These are phyloP conservation scores for Toxoplasma gondii DNA, from an alignment of 169 alveolate genomes.

Conservation along the genomic window DNA sequence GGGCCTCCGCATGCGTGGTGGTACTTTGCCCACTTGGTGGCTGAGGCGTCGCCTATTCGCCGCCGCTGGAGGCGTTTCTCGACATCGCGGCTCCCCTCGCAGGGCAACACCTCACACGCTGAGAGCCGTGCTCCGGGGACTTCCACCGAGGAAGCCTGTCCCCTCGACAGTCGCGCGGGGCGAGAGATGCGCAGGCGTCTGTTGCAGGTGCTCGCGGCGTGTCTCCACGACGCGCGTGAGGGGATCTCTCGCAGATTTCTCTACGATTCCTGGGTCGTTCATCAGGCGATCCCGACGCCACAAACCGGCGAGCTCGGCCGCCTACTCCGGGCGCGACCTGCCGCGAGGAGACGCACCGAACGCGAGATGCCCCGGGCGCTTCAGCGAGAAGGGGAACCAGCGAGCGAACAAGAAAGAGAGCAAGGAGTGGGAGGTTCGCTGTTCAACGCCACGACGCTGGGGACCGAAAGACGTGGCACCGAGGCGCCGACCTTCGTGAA, in stretches of 20 bases:
- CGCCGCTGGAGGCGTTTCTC: not conserved
- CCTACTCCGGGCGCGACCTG: not conserved
- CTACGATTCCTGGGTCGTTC: not conserved
- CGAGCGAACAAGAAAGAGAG: not conserved
- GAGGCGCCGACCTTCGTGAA: not conserved
- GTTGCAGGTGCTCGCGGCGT: not conserved
- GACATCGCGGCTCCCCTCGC: not conserved
- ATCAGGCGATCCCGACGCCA: not conserved
- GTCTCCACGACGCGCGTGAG: not conserved
- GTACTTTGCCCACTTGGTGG: not conserved
- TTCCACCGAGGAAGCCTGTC: not conserved
- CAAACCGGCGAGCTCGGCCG: not conserved
- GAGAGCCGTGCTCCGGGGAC: too few relatives aligned
- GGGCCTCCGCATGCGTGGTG: conserved; percentile 31
- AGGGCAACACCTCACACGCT: too few relatives aligned
- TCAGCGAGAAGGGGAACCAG: not conserved
- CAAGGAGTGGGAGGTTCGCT: not conserved
- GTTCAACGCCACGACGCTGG: not conserved
- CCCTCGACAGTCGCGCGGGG: not conserved
- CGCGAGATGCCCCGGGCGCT: not conserved
- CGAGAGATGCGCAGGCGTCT: not conserved
- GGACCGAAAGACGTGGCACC: not conserved
- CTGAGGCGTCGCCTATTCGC: not conserved
- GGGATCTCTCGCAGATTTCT: conserved; percentile 18
- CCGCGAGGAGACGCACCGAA: not conserved